A percentile compares a stretch with the other conserved stretches of the same genome.
These are phyloP conservation scores for Didymella lethalis DNA, from an alignment of 2,329 filamentous ascomycete species.

Conservation along the genomic window DNA sequence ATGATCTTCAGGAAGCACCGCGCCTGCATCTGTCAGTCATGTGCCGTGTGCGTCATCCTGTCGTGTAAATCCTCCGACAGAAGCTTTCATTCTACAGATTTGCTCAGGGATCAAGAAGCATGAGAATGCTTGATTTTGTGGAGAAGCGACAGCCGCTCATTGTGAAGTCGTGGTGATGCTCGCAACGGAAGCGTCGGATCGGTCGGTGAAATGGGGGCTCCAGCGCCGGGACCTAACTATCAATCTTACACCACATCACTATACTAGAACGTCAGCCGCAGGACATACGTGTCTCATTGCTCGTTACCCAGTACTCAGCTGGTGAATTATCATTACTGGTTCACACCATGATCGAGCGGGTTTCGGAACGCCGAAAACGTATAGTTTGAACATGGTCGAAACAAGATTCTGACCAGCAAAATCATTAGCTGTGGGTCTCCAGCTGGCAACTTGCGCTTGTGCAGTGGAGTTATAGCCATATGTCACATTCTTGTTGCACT, in stretches of 20 bases:
- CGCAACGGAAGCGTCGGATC: conserved; percentile 5
- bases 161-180: not conserved
- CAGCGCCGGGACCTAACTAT: conserved; percentile 3
- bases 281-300: not conserved
- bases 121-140: not conserved
- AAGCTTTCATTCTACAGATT: conserved; percentile 2
- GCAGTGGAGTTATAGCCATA: not conserved
- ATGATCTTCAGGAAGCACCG: conserved; percentile 1
- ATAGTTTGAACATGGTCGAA: not conserved
- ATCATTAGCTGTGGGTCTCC: not conserved
- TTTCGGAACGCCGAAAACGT: not conserved
- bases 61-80: conserved; percentile 7
- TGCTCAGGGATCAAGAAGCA: conserved; percentile 1
- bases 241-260: not conserved
- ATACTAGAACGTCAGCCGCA: not conserved
- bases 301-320: not conserved
- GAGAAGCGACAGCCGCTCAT: not conserved
- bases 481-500: not conserved
- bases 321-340: not conserved
- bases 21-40: conserved; percentile 12
- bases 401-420: not conserved
- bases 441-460: not conserved
- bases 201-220: conserved; percentile 6
- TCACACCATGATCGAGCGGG: not conserved
- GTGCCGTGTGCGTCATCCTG: conserved; percentile 11